Evolutionary conservation across 371 early-diverging fungal species (phyloP), one percentile per base, ranked within the genome.

Genomic region (Mortierella sp.): DNA sequence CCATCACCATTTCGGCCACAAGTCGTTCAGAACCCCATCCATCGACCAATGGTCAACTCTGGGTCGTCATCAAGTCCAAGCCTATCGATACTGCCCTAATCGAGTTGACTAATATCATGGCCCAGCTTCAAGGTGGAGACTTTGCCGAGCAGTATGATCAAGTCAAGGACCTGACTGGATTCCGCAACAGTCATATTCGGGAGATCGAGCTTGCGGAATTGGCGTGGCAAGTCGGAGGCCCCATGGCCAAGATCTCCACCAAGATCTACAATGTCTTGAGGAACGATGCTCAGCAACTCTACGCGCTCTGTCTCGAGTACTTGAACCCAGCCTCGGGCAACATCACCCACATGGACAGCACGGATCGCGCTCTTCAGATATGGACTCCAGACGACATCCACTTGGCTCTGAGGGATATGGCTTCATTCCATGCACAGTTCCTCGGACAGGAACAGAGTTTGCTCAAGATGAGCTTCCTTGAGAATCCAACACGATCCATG

Each of bases 71-170:
- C 44, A 76, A 76, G 37, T 76, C 77, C 47, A 76, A 76, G 43
- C 77, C 77, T 13, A 76, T 76, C 47, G 77, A 76, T 16, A 76
- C 77, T 0, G 77, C 77, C 34, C 50, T 76, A 29, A 76, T 76
- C 47, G 77, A 76, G 21, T 54, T 76, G 41, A 76, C 77, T 34
- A 76, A 76, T 28, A 76, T 76, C 70, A 76, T 76, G 77, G 69
- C 77, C 21, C 77, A 76, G 29, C 43, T 76, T 3, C 77, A 76
- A 28, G 77, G 77, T 22, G 77, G 77, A 0, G 54, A 51, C 0
- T 17, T 76, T 14, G 77, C 77, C n/a, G 77, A 76, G 27, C 65
- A 76, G 21, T 76, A 76, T 41, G 77, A 76, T 40, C 54, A 37
- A 9, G 70, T 76, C 65, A 76, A 76, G 62, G 77, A 76, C 21